Evolutionary conservation across 371 early-diverging fungal genomes (phyloP), one percentile per base, ranked within the genome.

Genomic region (Coemansia sp.): DNA sequence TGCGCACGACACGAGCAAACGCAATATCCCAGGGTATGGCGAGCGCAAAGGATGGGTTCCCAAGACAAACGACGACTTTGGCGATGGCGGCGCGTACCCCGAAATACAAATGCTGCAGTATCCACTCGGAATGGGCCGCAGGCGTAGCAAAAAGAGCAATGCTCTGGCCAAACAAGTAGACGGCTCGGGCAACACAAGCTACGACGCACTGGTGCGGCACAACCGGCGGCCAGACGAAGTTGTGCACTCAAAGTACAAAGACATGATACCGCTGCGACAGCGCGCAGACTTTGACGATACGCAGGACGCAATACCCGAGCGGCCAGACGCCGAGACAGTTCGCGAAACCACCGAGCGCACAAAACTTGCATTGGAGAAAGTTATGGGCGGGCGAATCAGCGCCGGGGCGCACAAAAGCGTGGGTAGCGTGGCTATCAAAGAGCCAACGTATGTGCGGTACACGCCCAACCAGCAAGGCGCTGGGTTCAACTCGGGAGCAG

Each of bases 11-110:
- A 20, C 59, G 18, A 26, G 20, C 20, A 42, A 33, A 5, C 47
- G 56, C 0, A 25, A 26, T 11, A 65, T 77, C 42, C 95, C 96
- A n/a, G 88, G 91, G 18, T 93, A 95, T 69, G 93, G 96, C 14
- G 78, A 89, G 57, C 90, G 96, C 64, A 44, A 80, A 62, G 91
- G 87, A 25, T 96, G 88, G 79, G 84, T 86, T 62, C 96, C 96
- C 62, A 86, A 89, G 63, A 85, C 85, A n/a, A 81, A 82, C 11
- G 87, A 91, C 71, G 97, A 97, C 80, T 97, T 90, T 82, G 96
- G 94, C 58, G 95, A 95, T 80, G 98, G 98, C 37, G 98, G 98
- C 33, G 95, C 98, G 0, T 97, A 89, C 71, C 98, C 98, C 18
- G 98, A 97, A 81, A 89, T 95, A 63, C 90, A 89, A 64, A 82